Base-by-base conservation (phyloP, 345 rosid genomes). In the Dipteronia sinensis region DNA sequence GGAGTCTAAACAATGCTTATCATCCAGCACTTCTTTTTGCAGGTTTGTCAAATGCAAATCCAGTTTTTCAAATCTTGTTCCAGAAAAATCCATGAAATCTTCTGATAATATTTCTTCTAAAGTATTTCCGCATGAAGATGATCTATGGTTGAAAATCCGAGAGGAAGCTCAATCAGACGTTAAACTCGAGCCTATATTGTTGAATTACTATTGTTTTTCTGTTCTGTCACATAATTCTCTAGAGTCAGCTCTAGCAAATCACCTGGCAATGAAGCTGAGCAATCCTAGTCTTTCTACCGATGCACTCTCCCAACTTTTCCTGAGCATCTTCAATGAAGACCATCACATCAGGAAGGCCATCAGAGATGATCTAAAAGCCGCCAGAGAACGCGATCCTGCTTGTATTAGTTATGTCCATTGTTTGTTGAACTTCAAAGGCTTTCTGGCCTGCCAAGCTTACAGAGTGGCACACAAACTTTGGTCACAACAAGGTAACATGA, bases 361-460 rank as follows among this genome's bases (percentile, higher is more conserved):
- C 13, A 65, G 74, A n/a, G 62, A 58, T 25, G 80, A 76, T 22
- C 63, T 71, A 5, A 71, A 67, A 25, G 72, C 76, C 44, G 76
- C 42, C 2, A 72, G 55, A 71, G 46, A 80, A 12, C 72, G 79
- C 0, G 78, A 79, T 51, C 82, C 82, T 51, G 58, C 82, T 23
- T 79, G 78, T 47, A 74, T 53, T 16, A 80, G 62, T 29, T 69
- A 64, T 23, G 72, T 75, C 29, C 68, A 69, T 19, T 69, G 76
- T 40, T 75, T 80, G 31, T 56, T 80, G 7, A 47, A 80, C 20
- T 70, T 80, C 31, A 80, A 75, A 25, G 82, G 82, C 40, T 79
- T 79, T 62, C 77, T 68, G 34, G 82, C 82, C 9, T 59, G 73
- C 56, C 82, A 80, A 23, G 79, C 82, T 38, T 79, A 80, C 27